Evolutionary conservation across 2,329 filamentous ascomycete genomes (phyloP).

Genomic region (Tolypocladium tropicale): DNA sequence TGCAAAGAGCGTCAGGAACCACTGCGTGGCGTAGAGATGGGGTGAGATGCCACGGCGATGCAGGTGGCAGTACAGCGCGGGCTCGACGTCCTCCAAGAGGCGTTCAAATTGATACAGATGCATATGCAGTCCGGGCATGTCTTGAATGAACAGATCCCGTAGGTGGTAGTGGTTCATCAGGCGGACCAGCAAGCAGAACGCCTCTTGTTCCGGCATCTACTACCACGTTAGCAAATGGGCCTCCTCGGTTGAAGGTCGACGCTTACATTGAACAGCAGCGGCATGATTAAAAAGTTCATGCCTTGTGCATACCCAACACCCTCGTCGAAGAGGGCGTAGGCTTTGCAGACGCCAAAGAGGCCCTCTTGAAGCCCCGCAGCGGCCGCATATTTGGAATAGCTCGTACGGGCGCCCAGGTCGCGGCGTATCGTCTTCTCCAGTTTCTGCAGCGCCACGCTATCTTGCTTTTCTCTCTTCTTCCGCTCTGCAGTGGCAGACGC

Average conservation of each 20-base stretch:
- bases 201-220: conserved; percentile 92
- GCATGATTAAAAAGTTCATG: conserved; percentile 98
- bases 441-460: conserved; percentile 61
- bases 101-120: conserved; percentile 93
- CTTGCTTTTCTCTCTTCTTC: conserved; percentile 71
- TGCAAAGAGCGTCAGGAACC: conserved; percentile 97
- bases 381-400: conserved; percentile 91
- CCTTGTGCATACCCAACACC: conserved; percentile 94
- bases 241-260: not conserved
- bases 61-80: conserved; percentile 88
- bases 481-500: conserved; percentile 54
- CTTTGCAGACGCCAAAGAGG: conserved; percentile 92
- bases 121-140: conserved; percentile 93
- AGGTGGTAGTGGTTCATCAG: conserved; percentile 96
- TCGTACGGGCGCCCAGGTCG: conserved; percentile 85
- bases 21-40: conserved; percentile 93
- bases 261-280: conserved; percentile 81
- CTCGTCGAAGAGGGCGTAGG: conserved; percentile 92
- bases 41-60: conserved; percentile 79
- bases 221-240: conserved; percentile 8
- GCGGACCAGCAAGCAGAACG: conserved; percentile 84
- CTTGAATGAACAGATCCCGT: conserved; percentile 84
- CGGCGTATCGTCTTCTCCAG: conserved; percentile 87
- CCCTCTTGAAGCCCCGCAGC: conserved; percentile 87
- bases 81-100: conserved; percentile 85